A percentile compares a stretch with the other conserved stretches of the same genome.
phyloP scores from a whole-genome alignment of 306 rosid species.

The Vigna trinervia region DNA sequence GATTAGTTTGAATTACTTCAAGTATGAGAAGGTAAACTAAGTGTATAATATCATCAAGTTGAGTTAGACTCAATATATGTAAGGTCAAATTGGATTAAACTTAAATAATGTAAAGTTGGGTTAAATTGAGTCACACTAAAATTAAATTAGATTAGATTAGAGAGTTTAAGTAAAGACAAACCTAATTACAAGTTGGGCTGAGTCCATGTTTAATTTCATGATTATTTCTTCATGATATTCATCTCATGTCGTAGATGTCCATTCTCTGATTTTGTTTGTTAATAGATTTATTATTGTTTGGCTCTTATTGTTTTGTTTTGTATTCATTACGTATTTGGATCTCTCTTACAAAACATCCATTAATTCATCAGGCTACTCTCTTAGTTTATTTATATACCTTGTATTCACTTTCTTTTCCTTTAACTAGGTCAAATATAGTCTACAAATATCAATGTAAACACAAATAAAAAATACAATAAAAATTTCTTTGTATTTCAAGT shows the following conservation, averaged over 20 bases:
- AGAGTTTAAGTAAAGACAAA: too few relatives aligned
- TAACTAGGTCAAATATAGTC: neutral
- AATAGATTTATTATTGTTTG: neutral
- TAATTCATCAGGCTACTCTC: neutral
- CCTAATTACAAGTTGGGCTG: fast-evolving
- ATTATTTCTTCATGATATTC: neutral
- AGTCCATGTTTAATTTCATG: neutral
- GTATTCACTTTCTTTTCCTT: neutral
- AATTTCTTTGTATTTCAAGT: neutral
- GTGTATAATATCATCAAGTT: too few relatives aligned
- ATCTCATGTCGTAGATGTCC: neutral
- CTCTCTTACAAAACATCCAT: neutral
- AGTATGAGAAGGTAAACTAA: too few relatives aligned
- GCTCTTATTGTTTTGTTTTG: too few relatives aligned
- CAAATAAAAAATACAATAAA: neutral
- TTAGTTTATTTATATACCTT: neutral
- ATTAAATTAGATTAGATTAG: too few relatives aligned
- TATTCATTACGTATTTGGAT: neutral
- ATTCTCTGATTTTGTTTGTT: neutral
- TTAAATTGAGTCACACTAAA: too few relatives aligned
- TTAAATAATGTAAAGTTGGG: too few relatives aligned
- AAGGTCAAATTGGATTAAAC: too few relatives aligned
- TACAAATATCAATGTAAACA: neutral
- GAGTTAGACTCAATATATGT: too few relatives aligned
- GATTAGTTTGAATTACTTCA: too few relatives aligned